Evolutionary conservation across 2,329 filamentous ascomycete species (phyloP), one percentile per base, ranked within the genome.

Genomic region (Graphium sp.): DNA sequence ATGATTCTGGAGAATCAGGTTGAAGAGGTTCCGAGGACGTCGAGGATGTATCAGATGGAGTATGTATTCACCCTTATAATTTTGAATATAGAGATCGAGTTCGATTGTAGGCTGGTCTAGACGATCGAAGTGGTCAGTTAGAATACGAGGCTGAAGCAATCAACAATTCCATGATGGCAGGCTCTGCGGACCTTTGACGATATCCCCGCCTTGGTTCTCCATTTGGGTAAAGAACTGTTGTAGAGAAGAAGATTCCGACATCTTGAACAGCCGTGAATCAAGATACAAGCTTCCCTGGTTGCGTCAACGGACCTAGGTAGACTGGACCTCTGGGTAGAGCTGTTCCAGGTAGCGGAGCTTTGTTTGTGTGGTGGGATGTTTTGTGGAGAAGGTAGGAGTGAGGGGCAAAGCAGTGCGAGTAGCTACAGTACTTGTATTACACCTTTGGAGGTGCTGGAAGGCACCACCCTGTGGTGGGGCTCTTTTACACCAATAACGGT

Each of bases 11-110:
- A 14, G 18, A 18, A 15, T 22, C n/a, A 18, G 26, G 5, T 18
- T 9, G 14, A 28, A n/a, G 14, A 13, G 25, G 7, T 15, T 34
- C 16, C 12, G 13, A 22, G 15, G 12, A n/a, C 13, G 21, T 20
- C 26, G 3, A 12, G 15, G 16, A n/a, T 28, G 26, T n/a, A n/a
- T 18, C 17, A 4, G 26, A 18, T 7, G 10, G 11, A 7, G 5
- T 7, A 18, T 7, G 8, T 19, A 26, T 5, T 39, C 56, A 85
- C 85, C 83, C 47, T 61, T 65, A 52, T 95, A 98, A 46, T 94
- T 92, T 39, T 76, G 66, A 28, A 93, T 78, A 51, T 94, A 95
- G 21, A 78, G 70, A 35, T 94, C 83, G 23, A 98, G 66, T 43
- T 95, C 89, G 40, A 95, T 76, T 46, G 87, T 93, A 7, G 87